Conservation (phyloP, 2,329 filamentous ascomycete genomes). For the Pestalotiopsis sp. region DNA sequence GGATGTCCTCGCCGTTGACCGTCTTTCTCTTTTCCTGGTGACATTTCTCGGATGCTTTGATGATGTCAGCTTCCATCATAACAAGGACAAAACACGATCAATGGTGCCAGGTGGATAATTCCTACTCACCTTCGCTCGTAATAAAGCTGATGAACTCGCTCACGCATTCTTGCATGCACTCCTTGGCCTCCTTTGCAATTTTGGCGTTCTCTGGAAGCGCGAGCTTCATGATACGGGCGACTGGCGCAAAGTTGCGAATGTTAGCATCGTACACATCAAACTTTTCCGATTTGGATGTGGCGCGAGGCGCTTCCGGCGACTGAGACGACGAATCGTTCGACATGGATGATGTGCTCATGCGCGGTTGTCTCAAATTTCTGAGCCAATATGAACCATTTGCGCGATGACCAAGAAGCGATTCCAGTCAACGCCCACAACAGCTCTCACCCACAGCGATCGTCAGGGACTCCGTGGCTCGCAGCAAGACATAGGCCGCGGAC, state of each 20-base stretch:
- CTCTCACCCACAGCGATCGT: slow-evolving; percentile 21
- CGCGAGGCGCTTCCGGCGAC: slow-evolving; percentile 51
- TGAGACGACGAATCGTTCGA: slow-evolving; percentile 60
- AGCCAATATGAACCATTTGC: slow-evolving; percentile 42
- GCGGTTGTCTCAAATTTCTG: slow-evolving; percentile 43
- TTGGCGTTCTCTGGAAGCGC: slow-evolving; percentile 97
- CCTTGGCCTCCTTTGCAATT: slow-evolving; percentile 98
- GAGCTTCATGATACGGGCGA: slow-evolving; percentile 98
- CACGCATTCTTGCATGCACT: slow-evolving; percentile 99
- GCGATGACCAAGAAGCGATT: slow-evolving; percentile 45
- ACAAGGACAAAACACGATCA: slow-evolving; percentile 15
- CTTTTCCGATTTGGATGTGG: slow-evolving; percentile 51
- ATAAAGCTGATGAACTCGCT: slow-evolving; percentile 99
- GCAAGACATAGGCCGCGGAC: slow-evolving; percentile 33
- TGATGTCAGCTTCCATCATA: slow-evolving; percentile 26
- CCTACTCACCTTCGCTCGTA: slow-evolving; percentile 87
- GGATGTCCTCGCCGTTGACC: slow-evolving; percentile 96
- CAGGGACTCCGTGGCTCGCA: slow-evolving; percentile 34
- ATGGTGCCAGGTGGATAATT: not conserved
- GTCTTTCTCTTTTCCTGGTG: slow-evolving; percentile 99
- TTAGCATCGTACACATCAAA: slow-evolving; percentile 78
- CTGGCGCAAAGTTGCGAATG: slow-evolving; percentile 92
- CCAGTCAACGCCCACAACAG: slow-evolving; percentile 38
- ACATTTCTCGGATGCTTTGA: slow-evolving; percentile 92
- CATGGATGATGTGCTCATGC: slow-evolving; percentile 49